phyloP scores from a whole-genome alignment of 1,139 yeast genomes.

The Lodderomyces margitis region DNA sequence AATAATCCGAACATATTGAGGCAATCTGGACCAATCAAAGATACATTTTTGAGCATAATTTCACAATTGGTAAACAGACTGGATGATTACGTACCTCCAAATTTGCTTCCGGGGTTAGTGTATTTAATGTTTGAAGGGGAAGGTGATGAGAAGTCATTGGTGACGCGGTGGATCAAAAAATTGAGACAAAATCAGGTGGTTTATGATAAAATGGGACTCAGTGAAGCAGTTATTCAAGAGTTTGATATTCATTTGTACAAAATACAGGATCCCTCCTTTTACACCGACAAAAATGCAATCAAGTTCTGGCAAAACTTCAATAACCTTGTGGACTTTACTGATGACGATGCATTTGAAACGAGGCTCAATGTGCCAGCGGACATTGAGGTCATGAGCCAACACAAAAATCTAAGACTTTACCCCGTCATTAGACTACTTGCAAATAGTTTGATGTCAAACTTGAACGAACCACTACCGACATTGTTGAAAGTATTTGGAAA shows the following conservation, averaged over 20 bases:
- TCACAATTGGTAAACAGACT: slow-evolving; percentile 6
- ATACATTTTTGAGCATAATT: slow-evolving; percentile 23
- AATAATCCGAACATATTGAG: slow-evolving; percentile 45
- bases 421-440: slow-evolving; percentile 46
- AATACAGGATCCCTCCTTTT: slow-evolving; percentile 52
- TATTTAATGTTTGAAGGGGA: slow-evolving; percentile 54
- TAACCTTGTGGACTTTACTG: slow-evolving; percentile 40
- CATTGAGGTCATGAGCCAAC: slow-evolving; percentile 39
- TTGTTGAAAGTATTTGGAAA: slow-evolving; percentile 47
- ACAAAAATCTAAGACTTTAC: slow-evolving; percentile 38
- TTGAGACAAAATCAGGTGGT: slow-evolving; percentile 7
- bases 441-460: slow-evolving; percentile 49
- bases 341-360: slow-evolving; percentile 36
- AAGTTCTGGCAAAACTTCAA: slow-evolving; percentile 53
- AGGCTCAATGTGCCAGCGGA: slow-evolving; percentile 45
- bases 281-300: slow-evolving; percentile 41
- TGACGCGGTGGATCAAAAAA: slow-evolving; percentile 18
- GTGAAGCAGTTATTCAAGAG: slow-evolving; percentile 50
- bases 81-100: slow-evolving; percentile 10
- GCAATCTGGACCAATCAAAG: slow-evolving; percentile 23
- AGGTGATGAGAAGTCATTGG: slow-evolving; percentile 37
- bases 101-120: slow-evolving; percentile 47
- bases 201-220: slow-evolving; percentile 17
- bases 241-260: slow-evolving; percentile 48
- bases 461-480: slow-evolving; percentile 54